Percentiles rank a stretch among this genome's conserved stretches.
Conservation (phyloP, 169 alveolate species). For the Pseudocohnilembus persalinus region DNA sequence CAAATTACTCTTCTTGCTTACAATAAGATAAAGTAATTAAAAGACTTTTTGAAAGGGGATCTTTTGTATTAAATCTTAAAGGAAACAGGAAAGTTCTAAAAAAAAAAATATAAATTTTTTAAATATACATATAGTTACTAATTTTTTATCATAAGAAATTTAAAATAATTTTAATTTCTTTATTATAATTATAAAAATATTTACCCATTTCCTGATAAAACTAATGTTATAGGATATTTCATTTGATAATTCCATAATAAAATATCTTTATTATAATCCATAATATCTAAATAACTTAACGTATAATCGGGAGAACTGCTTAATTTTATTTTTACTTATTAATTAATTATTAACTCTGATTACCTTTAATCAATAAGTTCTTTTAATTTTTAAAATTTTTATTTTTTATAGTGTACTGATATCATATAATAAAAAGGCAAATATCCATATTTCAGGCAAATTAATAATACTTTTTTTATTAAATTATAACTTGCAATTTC, state of each 20-base stretch:
- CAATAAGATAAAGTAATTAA: neutral
- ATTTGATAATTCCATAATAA: neutral
- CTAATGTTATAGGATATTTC: neutral
- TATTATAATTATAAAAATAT: too few species aligned
- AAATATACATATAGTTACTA: neutral
- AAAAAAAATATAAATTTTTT: too few species aligned
- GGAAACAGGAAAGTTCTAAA: neutral
- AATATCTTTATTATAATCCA: neutral
- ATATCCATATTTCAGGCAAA: neutral
- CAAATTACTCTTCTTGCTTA: neutral
- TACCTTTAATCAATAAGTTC: neutral
- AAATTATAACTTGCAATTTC: neutral
- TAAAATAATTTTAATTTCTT: too few species aligned
- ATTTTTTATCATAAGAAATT: too few species aligned
- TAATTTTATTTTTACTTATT: too few species aligned
- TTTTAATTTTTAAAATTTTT: too few species aligned
- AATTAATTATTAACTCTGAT: neutral
- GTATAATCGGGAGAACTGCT: neutral
- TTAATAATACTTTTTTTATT: too few species aligned
- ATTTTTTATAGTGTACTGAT: too few species aligned
- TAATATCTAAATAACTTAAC: neutral
- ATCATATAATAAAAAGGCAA: neutral
- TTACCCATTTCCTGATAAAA: neutral
- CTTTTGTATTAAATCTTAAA: neutral
- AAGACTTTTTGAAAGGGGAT: neutral